phyloP scores from a whole-genome alignment of 805 yeast species.

The Naumovozyma dairenensis region DNA sequence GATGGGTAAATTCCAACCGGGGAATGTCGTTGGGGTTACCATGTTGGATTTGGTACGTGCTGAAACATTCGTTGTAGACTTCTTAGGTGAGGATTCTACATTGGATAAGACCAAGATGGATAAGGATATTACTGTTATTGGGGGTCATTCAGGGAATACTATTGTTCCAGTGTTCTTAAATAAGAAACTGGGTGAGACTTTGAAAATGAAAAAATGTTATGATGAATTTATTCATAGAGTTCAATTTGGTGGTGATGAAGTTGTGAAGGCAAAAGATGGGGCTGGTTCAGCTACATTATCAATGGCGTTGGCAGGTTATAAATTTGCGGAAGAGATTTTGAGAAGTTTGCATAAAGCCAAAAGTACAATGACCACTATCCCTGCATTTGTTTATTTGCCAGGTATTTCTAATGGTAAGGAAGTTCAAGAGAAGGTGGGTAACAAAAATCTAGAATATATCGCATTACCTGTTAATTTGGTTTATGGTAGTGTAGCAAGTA shows the following conservation, averaged over 20 bases:
- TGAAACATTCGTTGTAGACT: constrained; percentile 48
- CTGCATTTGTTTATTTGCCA: constrained; percentile 46
- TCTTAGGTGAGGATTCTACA: constrained; percentile 5
- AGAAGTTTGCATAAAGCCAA: constrained; percentile 24
- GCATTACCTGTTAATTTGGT: constrained; percentile 52
- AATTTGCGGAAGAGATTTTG: constrained; percentile 59
- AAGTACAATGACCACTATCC: constrained; percentile 28
- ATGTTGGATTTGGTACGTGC: constrained; percentile 72
- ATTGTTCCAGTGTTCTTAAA: constrained; percentile 63
- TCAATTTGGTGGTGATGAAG: constrained; percentile 85
- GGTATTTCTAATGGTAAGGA: constrained; percentile 41
- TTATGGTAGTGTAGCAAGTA: constrained; percentile 43
- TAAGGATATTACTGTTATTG: constrained; percentile 63
- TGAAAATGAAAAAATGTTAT: constrained; percentile 36
- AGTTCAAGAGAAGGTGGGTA: constrained; percentile 32
- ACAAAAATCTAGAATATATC: constrained; percentile 37
- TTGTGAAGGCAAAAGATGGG: constrained; percentile 76
- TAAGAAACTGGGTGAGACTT: constrained; percentile 34
- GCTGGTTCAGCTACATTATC: constrained; percentile 79
- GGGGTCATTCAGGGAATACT: constrained; percentile 81
- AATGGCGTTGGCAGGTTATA: constrained; percentile 80
- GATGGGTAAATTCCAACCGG: constrained; percentile 63
- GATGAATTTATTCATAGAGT: constrained; percentile 65
- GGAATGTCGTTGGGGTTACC: constrained; percentile 75
- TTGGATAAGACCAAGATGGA: constrained; percentile 32